Evolutionary conservation across 139 green algal species (phyloP).

Genomic region (Nannochloris sp.): DNA sequence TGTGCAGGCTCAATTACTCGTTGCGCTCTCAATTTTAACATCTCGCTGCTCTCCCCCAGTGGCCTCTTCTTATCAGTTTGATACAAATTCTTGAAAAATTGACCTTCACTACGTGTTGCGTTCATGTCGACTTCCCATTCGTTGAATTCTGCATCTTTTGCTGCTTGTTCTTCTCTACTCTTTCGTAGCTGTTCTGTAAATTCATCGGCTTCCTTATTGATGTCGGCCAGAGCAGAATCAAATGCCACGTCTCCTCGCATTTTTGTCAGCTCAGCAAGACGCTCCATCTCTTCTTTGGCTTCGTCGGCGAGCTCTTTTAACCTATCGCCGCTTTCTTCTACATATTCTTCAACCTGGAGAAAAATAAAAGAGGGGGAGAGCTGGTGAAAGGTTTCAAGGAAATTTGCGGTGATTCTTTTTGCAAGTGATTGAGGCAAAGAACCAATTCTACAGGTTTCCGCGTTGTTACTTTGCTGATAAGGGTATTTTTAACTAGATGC

Average conservation of each 20-base stretch:
- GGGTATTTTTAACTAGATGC: too few species aligned
- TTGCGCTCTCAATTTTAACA: not conserved
- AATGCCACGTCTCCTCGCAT: slow-evolving; percentile 33
- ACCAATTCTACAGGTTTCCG: not conserved
- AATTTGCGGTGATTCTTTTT: not conserved
- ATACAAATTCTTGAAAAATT: slow-evolving; percentile 49
- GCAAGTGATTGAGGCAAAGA: not conserved
- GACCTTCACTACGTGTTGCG: slow-evolving; percentile 26
- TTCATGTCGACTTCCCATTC: slow-evolving; percentile 36
- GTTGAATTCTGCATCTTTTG: slow-evolving; percentile 17
- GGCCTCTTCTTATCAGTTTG: slow-evolving; percentile 11
- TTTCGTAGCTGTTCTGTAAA: slow-evolving; percentile 37
- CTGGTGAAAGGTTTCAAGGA: too few species aligned
- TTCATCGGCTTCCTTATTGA: slow-evolving; percentile 39
- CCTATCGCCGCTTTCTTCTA: slow-evolving; percentile 25
- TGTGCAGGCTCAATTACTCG: slow-evolving; percentile 15
- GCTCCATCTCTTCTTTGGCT: slow-evolving; percentile 41
- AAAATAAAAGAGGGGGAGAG: not conserved
- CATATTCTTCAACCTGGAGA: slow-evolving; percentile 31
- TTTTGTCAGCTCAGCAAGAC: slow-evolving; percentile 22
- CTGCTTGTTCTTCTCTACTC: slow-evolving; percentile 23
- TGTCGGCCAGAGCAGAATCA: slow-evolving; percentile 40
- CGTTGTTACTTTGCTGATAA: too few species aligned
- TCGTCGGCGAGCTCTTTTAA: slow-evolving; percentile 32
- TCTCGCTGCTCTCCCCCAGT: not conserved